Conservation (phyloP, 2,329 filamentous ascomycete species). For the Cercospora sp. region DNA sequence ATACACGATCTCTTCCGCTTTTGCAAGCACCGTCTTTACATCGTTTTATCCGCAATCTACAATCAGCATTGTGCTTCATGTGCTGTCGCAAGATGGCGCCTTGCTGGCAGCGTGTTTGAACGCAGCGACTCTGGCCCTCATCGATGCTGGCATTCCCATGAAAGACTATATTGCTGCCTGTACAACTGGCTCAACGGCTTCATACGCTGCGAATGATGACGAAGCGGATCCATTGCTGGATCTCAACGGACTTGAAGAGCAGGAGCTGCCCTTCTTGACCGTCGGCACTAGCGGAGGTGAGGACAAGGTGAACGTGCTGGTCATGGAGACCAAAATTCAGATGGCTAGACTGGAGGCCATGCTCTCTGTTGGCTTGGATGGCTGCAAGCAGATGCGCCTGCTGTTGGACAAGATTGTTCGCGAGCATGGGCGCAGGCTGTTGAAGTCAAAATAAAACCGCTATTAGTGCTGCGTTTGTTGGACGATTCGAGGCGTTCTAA, state of each 20-base stretch:
- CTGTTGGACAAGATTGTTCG: constrained; percentile 80
- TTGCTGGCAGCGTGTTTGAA: constrained; percentile 89
- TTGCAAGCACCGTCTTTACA: constrained; percentile 75
- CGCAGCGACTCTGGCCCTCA: constrained; percentile 83
- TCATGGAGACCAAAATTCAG: constrained; percentile 88
- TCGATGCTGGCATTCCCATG: constrained; percentile 96
- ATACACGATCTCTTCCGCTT: constrained; percentile 73
- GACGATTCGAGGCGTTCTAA: background rate
- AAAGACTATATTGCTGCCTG: constrained; percentile 85
- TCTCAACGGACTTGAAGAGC: constrained; percentile 75
- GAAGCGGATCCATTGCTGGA: constrained; percentile 80
- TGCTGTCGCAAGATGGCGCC: constrained; percentile 86
- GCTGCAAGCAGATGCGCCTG: constrained; percentile 79
- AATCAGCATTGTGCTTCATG: constrained; percentile 79
- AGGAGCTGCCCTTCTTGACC: constrained; percentile 85
- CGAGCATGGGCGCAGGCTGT: constrained; percentile 65
- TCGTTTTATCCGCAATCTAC: constrained; percentile 86
- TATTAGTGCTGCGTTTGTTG: background rate
- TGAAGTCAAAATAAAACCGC: constrained; percentile 43
- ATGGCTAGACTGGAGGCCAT: constrained; percentile 81
- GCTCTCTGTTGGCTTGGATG: constrained; percentile 88
- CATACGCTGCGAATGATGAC: constrained; percentile 61
- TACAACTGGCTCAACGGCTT: constrained; percentile 77
- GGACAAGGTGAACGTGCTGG: constrained; percentile 74
- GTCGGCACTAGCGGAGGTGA: constrained; percentile 63